Conservation (phyloP, 2,329 filamentous ascomycete genomes). For the Epichloe hybrida region DNA sequence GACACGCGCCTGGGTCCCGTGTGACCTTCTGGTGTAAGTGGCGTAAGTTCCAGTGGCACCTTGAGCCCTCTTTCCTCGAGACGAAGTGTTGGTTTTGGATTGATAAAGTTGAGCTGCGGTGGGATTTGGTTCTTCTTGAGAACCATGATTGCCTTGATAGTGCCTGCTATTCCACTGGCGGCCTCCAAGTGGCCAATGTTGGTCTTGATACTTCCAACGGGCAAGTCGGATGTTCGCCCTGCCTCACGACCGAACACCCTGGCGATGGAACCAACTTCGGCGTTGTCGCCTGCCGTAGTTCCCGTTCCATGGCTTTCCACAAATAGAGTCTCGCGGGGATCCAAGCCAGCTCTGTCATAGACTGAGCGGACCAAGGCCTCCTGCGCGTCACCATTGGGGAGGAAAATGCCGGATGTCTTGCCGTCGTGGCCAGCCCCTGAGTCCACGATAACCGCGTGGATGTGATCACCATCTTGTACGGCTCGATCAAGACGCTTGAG, state of each 20-base stretch:
- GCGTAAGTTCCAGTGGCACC: slow-evolving; percentile 4
- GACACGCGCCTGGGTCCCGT: slow-evolving; percentile 19
- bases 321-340: too few relatives aligned
- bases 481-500: slow-evolving; percentile 32
- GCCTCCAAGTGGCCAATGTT: slow-evolving; percentile 15
- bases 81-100: slow-evolving; percentile 12
- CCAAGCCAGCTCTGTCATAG: slow-evolving; percentile 8
- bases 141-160: slow-evolving; percentile 10
- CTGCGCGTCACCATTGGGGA: slow-evolving; percentile 8
- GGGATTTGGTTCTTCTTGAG: slow-evolving; percentile 12
- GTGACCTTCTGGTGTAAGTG: not conserved
- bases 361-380: slow-evolving; percentile 13
- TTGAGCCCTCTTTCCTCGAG: slow-evolving; percentile 16
- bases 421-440: slow-evolving; percentile 28
- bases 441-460: slow-evolving; percentile 20
- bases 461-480: slow-evolving; percentile 26
- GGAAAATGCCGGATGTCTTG: slow-evolving; percentile 24
- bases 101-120: slow-evolving; percentile 1
- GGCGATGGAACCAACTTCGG: not conserved
- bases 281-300: not conserved
- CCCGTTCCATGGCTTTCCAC: too few relatives aligned
- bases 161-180: slow-evolving; percentile 13
- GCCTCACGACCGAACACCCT: slow-evolving; percentile 14
- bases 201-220: slow-evolving; percentile 16
- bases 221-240: slow-evolving; percentile 9